These are phyloP conservation scores for Teunomyces stri DNA, from an alignment of 805 yeast genomes.

Conservation along the genomic window DNA sequence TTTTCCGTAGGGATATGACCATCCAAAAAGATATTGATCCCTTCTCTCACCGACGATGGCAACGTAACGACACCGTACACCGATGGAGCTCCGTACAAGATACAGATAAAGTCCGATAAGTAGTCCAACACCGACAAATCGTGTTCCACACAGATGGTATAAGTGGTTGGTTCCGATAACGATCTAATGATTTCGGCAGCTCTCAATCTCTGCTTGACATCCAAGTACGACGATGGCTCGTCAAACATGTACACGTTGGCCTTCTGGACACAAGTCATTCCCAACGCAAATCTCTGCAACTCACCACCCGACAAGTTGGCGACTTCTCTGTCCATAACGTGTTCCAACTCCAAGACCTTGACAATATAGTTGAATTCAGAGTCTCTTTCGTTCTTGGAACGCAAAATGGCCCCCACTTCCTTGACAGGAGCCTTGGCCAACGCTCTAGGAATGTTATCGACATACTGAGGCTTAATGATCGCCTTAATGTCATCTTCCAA, in stretches of 20 bases:
- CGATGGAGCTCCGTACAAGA: slow-evolving; percentile 95
- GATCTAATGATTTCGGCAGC: slow-evolving; percentile 95
- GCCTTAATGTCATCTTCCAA: slow-evolving; percentile 93
- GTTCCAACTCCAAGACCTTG: slow-evolving; percentile 68
- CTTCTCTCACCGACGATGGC: slow-evolving; percentile 97
- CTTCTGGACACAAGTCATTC: slow-evolving; percentile 91
- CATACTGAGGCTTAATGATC: slow-evolving; percentile 98
- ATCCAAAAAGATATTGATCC: slow-evolving; percentile 96
- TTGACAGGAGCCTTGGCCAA: slow-evolving; percentile 81
- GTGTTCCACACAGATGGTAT: slow-evolving; percentile 97
- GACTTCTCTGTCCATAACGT: slow-evolving; percentile 83
- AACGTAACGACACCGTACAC: slow-evolving; percentile 98
- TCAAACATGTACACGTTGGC: slow-evolving; percentile 99
- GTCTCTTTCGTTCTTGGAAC: slow-evolving; percentile 71
- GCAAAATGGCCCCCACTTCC: slow-evolving; percentile 81
- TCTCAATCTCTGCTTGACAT: slow-evolving; percentile 97
- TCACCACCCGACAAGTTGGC: slow-evolving; percentile 96
- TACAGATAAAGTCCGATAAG: slow-evolving; percentile 94
- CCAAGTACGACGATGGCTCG: slow-evolving; percentile 97
- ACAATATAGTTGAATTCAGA: slow-evolving; percentile 65
- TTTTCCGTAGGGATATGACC: slow-evolving; percentile 98
- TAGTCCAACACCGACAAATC: slow-evolving; percentile 97
- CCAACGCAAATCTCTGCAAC: slow-evolving; percentile 96
- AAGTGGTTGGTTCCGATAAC: slow-evolving; percentile 68
- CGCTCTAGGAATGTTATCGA: slow-evolving; percentile 95